These are phyloP conservation scores for Sesbania bispinosa DNA, from an alignment of 306 rosid genomes.

Conservation along the genomic window DNA sequence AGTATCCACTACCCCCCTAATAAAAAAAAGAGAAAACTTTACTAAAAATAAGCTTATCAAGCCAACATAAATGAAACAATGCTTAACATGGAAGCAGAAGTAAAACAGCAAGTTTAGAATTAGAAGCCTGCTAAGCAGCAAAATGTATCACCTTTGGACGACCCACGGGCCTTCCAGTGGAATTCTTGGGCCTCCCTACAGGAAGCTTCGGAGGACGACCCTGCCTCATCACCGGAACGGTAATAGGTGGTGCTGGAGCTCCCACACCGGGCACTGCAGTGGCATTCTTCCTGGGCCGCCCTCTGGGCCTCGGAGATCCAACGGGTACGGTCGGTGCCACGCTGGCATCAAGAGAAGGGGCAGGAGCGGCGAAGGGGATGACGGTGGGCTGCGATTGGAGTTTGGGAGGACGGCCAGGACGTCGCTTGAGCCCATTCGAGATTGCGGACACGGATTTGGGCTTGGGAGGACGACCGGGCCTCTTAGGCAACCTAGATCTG, in stretches of 20 bases:
- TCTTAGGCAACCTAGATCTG: conserved; percentile 40
- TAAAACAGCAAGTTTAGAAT: neutral
- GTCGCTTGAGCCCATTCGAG: conserved; percentile 44
- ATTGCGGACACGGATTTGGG: conserved; percentile 47
- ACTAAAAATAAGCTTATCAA: neutral
- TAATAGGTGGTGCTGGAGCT: no score
- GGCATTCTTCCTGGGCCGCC: conserved; percentile 55
- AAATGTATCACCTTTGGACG: conserved; percentile 61
- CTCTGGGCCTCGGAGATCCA: conserved; percentile 46
- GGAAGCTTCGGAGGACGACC: conserved; percentile 38
- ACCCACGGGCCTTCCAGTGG: conserved; percentile 49
- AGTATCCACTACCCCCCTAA: neutral
- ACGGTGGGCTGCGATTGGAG: conserved; percentile 36
- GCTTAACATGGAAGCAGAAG: neutral
- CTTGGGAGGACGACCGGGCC: conserved; percentile 56
- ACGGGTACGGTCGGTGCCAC: neutral
- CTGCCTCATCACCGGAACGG: neutral
- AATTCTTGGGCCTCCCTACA: conserved; percentile 20
- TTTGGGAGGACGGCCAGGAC: conserved; percentile 79
- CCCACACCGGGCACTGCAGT: no score
- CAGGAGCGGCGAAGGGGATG: conserved; percentile 49
- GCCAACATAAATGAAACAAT: neutral
- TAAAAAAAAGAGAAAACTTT: neutral
- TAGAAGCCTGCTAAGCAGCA: neutral
- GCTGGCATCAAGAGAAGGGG: neutral